These are phyloP conservation scores for Kodamaea laetipori DNA, from an alignment of 805 yeast genomes.

Conservation along the genomic window DNA sequence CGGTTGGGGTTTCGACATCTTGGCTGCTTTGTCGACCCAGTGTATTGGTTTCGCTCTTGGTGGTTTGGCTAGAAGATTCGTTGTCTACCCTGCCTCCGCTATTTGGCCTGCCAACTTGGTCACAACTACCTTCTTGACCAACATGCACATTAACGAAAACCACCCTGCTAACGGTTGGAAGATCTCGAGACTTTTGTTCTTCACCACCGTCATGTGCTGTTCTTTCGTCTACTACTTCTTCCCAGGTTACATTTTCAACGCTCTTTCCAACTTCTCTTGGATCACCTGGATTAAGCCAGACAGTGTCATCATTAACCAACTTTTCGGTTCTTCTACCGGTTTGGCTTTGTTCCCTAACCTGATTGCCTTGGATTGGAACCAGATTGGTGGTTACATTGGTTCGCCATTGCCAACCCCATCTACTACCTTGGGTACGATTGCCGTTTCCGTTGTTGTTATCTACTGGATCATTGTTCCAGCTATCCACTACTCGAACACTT, in stretches of 20 bases:
- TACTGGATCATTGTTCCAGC: constrained; percentile 19
- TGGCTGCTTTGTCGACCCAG: constrained; percentile 57
- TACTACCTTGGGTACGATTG: constrained; percentile 21
- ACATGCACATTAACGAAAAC: constrained; percentile 51
- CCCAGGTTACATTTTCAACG: constrained; percentile 61
- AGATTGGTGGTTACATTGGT: constrained; percentile 21
- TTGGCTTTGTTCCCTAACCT: constrained; percentile 30
- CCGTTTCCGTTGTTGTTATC: constrained; percentile 19
- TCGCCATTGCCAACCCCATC: constrained; percentile 23
- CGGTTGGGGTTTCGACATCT: constrained; percentile 56
- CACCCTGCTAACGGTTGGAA: constrained; percentile 63
- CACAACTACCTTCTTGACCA: constrained; percentile 55
- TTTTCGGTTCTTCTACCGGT: constrained; percentile 30
- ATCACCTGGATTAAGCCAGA: constrained; percentile 68
- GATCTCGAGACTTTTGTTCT: constrained; percentile 37
- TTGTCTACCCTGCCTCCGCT: constrained; percentile 63
- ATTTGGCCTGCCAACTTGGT: constrained; percentile 73
- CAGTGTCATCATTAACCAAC: constrained; percentile 45
- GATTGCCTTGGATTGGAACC: constrained; percentile 34
- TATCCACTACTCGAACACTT: constrained; percentile 24
- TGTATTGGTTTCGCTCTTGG: constrained; percentile 68
- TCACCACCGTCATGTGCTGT: constrained; percentile 15
- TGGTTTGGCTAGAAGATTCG: constrained; percentile 57
- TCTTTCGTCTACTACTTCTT: constrained; percentile 41
- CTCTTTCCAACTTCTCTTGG: constrained; percentile 61